phyloP scores from a whole-genome alignment of 2,329 filamentous ascomycete species.

The Ceratocystis cubensis region DNA sequence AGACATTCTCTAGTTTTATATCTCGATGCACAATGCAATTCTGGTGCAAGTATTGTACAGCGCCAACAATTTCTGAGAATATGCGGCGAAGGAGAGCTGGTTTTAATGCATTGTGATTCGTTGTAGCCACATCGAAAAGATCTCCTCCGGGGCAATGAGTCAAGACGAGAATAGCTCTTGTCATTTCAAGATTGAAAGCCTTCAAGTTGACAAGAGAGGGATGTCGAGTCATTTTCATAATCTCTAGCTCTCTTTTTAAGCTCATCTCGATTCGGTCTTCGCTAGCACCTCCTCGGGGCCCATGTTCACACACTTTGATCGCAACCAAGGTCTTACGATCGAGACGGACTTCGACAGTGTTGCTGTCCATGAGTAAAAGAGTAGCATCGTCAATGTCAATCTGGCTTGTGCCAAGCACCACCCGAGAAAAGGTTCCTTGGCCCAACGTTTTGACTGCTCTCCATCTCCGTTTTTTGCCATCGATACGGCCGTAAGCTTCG shows the following conservation, averaged over 20 bases:
- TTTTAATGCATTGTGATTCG: slow-evolving; percentile 54
- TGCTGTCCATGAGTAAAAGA: slow-evolving; percentile 25
- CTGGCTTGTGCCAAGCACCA: slow-evolving; percentile 79
- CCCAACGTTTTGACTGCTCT: slow-evolving; percentile 68
- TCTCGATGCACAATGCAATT: slow-evolving; percentile 87
- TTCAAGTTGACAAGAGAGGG: slow-evolving; percentile 84
- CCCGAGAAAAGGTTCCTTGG: slow-evolving; percentile 89
- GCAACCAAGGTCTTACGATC: slow-evolving; percentile 75
- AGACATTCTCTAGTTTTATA: slow-evolving; percentile 93
- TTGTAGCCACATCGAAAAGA: slow-evolving; percentile 79
- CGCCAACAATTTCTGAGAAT: slow-evolving; percentile 77
- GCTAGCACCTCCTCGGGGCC: slow-evolving; percentile 82
- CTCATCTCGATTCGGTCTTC: slow-evolving; percentile 89
- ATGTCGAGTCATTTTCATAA: slow-evolving; percentile 77
- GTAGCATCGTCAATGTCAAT: slow-evolving; percentile 38
- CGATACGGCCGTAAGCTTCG: slow-evolving; percentile 52
- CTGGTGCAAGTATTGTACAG: slow-evolving; percentile 73
- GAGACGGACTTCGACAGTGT: slow-evolving; percentile 26
- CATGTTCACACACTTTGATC: slow-evolving; percentile 90
- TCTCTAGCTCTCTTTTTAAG: slow-evolving; percentile 86
- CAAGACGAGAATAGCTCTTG: slow-evolving; percentile 70
- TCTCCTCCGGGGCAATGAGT: slow-evolving; percentile 91
- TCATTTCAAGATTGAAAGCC: slow-evolving; percentile 76
- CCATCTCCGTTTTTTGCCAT: slow-evolving; percentile 64
- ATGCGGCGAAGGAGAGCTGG: slow-evolving; percentile 65